A percentile compares a stretch with the other conserved stretches of the same genome.
These are phyloP conservation scores for Scenedesmus sp. DNA, from an alignment of 163 green algal genomes.

Conservation along the genomic window DNA sequence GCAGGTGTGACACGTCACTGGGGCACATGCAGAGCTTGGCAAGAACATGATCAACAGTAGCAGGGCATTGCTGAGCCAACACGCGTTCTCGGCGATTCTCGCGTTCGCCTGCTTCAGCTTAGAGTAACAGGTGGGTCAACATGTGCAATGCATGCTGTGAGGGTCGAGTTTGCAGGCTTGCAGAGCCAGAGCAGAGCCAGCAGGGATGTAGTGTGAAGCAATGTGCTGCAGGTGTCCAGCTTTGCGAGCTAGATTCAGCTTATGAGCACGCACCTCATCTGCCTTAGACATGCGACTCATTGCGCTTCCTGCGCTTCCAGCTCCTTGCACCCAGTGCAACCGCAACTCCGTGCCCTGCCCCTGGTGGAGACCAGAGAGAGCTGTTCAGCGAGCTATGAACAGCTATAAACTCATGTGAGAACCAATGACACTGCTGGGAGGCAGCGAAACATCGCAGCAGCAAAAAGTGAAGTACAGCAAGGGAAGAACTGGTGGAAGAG, in stretches of 20 bases:
- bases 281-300: constrained; percentile 39
- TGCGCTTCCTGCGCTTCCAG: neutral
- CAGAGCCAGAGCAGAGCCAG: neutral
- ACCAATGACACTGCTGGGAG: neutral
- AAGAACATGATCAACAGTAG: neutral
- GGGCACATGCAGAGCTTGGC: neutral
- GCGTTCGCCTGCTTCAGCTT: neutral
- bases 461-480: neutral
- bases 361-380: neutral
- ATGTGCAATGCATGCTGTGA: neutral
- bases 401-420: neutral
- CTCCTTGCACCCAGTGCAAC: neutral
- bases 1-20: neutral
- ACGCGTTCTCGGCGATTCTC: neutral
- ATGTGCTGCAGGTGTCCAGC: neutral
- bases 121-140: neutral
- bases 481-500: neutral
- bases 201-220: neutral
- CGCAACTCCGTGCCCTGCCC: neutral
- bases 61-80: neutral
- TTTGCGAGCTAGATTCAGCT: neutral
- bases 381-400: neutral
- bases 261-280: constrained; percentile 18
- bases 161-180: neutral
- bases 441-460: neutral